Conservation (phyloP, 345 rosid species). For the Laguncularia racemosa region DNA sequence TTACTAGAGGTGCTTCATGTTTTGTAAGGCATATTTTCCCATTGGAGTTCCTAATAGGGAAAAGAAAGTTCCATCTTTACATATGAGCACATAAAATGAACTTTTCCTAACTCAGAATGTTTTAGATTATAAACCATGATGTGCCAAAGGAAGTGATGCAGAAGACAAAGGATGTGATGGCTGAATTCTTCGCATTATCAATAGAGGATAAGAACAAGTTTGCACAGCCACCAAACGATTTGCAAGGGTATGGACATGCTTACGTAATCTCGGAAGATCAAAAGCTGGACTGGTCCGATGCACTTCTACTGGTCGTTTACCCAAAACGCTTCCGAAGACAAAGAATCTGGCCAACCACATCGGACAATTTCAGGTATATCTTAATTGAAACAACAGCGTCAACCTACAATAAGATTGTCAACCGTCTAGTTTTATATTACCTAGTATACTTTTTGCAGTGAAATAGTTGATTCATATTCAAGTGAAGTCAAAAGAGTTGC, state of each 20-base stretch:
- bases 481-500: conserved; percentile 11
- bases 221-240: conserved; percentile 15
- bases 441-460: conserved; percentile 11
- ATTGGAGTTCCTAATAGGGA: too few relatives aligned
- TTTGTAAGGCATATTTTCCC: too few relatives aligned
- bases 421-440: background rate
- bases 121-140: conserved; percentile 22
- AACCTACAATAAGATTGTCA: background rate
- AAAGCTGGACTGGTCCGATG: conserved; percentile 23
- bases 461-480: conserved; percentile 17
- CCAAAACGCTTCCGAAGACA: conserved; percentile 12
- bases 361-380: conserved; percentile 7
- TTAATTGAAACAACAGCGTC: background rate
- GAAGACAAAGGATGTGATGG: conserved; percentile 11
- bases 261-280: conserved; percentile 19
- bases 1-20: too few relatives aligned
- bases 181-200: conserved; percentile 17
- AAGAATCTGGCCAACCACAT: conserved; percentile 19
- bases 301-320: conserved; percentile 10
- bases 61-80: too few relatives aligned
- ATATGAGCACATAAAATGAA: too few relatives aligned
- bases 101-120: too few relatives aligned
- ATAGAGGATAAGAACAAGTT: conserved; percentile 21
- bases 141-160: conserved; percentile 13
- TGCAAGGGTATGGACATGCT: conserved; percentile 24